Base-by-base conservation (phyloP, 139 green algal species). In the Volvox africanus region DNA sequence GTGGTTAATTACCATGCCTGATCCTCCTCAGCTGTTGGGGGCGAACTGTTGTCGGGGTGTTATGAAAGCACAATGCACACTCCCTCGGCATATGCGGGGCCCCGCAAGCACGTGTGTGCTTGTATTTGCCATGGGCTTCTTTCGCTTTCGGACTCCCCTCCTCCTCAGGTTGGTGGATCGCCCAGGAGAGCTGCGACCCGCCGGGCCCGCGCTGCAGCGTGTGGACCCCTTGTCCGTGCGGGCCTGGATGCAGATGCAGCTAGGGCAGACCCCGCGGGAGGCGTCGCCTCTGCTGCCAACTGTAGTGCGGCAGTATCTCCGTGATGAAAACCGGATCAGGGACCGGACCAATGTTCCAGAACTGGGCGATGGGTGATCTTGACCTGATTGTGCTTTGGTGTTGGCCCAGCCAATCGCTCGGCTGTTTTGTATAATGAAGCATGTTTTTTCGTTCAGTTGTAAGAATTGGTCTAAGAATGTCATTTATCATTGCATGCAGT, bases 111-210 rank as follows among this genome's bases (percentile, higher is more conserved):
- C 44, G 44, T 9, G 5, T 55, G 9, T 55, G 44, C 44, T 55
- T 55, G 9, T 55, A 55, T 55, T 14, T 55, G n/a, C n/a, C n/a
- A n/a, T n/a, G n/a, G n/a, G n/a, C 62, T 28, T 73, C 11, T 73
- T 28, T 12, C 65, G 65, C 6, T 73, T 73, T 28, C 65, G 12
- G 12, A 73, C 65, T 28, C 6, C 24, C 11, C 2, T 28, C 36
- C 13, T 37, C 36, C 36, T 1, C 92, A 98, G 96, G 90, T 97
- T 97, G 88, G 93, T 99, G 21, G 97, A 99, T 91, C 94, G 97
- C n/a, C 79, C 90, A 1, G 97, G 96, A 0, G 97, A 99, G 94
- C 86, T 99, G 80, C 94, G 96, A 37, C 96, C 97, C 1, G 95
- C 97, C 14, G 37, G 91, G 55, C 94, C 94, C 2, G 78, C 94